Percentiles rank a stretch among this genome's conserved stretches.
Evolutionary conservation across 75 land plant genomes (phyloP).

Genomic region (Chamaecyparis obtusa): DNA sequence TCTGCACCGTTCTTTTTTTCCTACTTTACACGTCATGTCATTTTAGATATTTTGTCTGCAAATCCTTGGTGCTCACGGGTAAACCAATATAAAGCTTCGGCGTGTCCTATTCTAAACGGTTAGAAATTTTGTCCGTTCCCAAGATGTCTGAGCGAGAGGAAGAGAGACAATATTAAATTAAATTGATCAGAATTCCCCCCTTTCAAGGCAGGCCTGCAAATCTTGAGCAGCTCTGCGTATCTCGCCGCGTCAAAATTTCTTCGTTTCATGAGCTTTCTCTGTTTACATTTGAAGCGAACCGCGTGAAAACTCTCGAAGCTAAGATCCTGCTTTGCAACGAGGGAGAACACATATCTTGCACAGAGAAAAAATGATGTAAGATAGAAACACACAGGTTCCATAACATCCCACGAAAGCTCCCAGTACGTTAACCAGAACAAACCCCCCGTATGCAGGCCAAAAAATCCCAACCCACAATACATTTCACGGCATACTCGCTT

Average conservation of each 20-base stretch:
- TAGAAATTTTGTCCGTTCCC: too few species aligned
- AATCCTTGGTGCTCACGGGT: too few species aligned
- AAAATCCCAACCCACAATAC: slow-evolving; percentile 57
- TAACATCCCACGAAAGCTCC: slow-evolving; percentile 92
- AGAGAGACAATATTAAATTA: too few species aligned
- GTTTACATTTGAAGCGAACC: slow-evolving; percentile 49
- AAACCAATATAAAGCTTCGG: too few species aligned
- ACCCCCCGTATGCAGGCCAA: slow-evolving; percentile 39
- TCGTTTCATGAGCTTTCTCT: slow-evolving; percentile 35
- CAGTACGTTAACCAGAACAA: slow-evolving; percentile 90
- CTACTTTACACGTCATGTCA: too few species aligned
- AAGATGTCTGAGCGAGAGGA: too few species aligned
- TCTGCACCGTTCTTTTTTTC: too few species aligned
- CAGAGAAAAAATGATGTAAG: slow-evolving; percentile 48
- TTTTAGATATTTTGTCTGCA: too few species aligned
- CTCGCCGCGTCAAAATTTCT: slow-evolving; percentile 21
- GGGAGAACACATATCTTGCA: slow-evolving; percentile 62
- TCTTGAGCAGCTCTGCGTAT: neutral
- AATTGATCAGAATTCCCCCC: too few species aligned
- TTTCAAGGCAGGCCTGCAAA: too few species aligned
- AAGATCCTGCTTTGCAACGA: slow-evolving; percentile 68
- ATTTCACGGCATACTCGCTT: slow-evolving; percentile 45
- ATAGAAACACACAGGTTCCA: slow-evolving; percentile 90
- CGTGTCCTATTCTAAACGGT: too few species aligned
- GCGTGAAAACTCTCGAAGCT: slow-evolving; percentile 62